These are phyloP conservation scores for Sphaerostilbella broomeana DNA, from an alignment of 2,329 filamentous ascomycete species.

Conservation along the genomic window DNA sequence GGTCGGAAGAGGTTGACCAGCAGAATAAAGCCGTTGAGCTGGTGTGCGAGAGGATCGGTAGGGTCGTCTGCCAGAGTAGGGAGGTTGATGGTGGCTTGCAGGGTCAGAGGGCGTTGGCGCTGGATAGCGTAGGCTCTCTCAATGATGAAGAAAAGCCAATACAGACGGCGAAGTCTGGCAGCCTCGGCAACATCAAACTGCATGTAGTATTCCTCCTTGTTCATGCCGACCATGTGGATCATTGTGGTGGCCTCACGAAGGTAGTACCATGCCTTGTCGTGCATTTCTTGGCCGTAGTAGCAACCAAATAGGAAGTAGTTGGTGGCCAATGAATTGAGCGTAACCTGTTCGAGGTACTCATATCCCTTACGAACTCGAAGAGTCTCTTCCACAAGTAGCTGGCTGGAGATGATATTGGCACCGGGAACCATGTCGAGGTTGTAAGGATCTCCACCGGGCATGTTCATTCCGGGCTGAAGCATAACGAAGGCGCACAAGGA, in stretches of 20 bases:
- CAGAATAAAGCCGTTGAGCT: slow-evolving; percentile 51
- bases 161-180: slow-evolving; percentile 58
- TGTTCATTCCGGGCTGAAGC: slow-evolving; percentile 60
- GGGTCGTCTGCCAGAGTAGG: slow-evolving; percentile 57
- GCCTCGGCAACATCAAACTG: slow-evolving; percentile 54
- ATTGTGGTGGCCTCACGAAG: slow-evolving; percentile 71
- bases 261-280: slow-evolving; percentile 74
- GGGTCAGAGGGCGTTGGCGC: slow-evolving; percentile 60
- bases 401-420: slow-evolving; percentile 56
- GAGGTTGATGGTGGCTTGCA: slow-evolving; percentile 62
- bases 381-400: slow-evolving; percentile 61
- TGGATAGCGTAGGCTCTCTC: slow-evolving; percentile 69
- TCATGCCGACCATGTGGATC: slow-evolving; percentile 53
- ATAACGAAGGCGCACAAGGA: slow-evolving; percentile 62
- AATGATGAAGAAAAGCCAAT: slow-evolving; percentile 65
- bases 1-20: slow-evolving; percentile 58
- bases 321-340: slow-evolving; percentile 56
- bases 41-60: slow-evolving; percentile 45
- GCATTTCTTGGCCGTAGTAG: slow-evolving; percentile 63
- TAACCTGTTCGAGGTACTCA: slow-evolving; percentile 52
- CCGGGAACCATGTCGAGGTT: slow-evolving; percentile 51
- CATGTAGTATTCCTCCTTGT: slow-evolving; percentile 56
- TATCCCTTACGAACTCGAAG: slow-evolving; percentile 57
- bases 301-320: slow-evolving; percentile 74
- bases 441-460: slow-evolving; percentile 51